phyloP scores from a whole-genome alignment of 805 yeast genomes.

The Wickerhamiella allomyrinae region DNA sequence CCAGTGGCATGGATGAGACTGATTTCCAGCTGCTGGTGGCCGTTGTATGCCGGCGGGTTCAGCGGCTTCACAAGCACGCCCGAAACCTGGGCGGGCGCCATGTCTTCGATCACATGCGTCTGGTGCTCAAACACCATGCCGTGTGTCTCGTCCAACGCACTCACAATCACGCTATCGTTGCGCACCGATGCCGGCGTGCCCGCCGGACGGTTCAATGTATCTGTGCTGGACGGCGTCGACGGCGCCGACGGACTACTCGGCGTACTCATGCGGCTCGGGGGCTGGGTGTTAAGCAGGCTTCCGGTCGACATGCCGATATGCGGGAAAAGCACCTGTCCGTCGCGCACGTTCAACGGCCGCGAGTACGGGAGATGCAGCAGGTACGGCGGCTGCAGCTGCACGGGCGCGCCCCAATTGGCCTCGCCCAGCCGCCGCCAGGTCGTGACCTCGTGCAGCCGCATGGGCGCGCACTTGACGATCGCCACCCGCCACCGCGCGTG shows the following conservation, averaged over 20 bases:
- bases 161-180: constrained; percentile 8
- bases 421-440: constrained; percentile 17
- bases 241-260: not conserved
- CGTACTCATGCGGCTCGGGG: not conserved
- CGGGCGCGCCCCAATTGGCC: not conserved
- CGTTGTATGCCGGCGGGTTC: constrained; percentile 3
- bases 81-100: constrained; percentile 9
- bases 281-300: not conserved
- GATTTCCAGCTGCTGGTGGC: constrained; percentile 9
- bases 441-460: constrained; percentile 23
- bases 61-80: constrained; percentile 15
- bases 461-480: constrained; percentile 24
- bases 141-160: constrained; percentile 8
- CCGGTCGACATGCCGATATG: constrained; percentile 3
- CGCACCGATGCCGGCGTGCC: not conserved
- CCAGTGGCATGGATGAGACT: constrained; percentile 3
- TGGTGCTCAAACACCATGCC: constrained; percentile 7
- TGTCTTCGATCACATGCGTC: not conserved
- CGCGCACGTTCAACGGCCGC: constrained; percentile 1
- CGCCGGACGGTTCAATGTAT: not conserved
- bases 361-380: constrained; percentile 11
- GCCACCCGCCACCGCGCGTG: constrained; percentile 23
- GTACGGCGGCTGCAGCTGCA: constrained; percentile 1
- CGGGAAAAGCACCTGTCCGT: constrained; percentile 6
- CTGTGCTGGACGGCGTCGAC: not conserved